These are phyloP conservation scores for Camillea tinctor DNA, from an alignment of 2,329 filamentous ascomycete species.

Conservation along the genomic window DNA sequence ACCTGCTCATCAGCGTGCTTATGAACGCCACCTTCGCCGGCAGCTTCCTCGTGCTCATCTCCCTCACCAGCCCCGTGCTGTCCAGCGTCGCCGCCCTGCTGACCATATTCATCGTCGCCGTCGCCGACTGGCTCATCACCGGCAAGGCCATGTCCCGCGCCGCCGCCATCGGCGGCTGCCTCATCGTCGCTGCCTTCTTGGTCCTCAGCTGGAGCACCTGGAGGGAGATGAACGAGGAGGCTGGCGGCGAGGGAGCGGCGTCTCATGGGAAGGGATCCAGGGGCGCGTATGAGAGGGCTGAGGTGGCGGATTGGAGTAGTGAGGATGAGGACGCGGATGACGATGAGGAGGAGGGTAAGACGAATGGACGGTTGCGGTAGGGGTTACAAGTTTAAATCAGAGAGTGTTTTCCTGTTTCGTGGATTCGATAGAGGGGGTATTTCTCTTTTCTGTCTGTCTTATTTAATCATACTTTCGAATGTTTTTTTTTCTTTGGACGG, in stretches of 20 bases:
- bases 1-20: constrained; percentile 76
- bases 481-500: too few species aligned
- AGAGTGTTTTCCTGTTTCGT: too few species aligned
- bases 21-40: constrained; percentile 93
- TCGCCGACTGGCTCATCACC: constrained; percentile 85
- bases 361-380: neutral
- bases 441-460: too few species aligned
- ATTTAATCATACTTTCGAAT: too few species aligned
- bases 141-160: constrained; percentile 72
- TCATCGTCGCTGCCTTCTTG: constrained; percentile 88
- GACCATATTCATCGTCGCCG: constrained; percentile 93
- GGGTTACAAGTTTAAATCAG: too few species aligned
- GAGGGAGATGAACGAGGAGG: constrained; percentile 85
- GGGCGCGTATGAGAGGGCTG: constrained; percentile 25
- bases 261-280: too few species aligned
- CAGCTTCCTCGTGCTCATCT: constrained; percentile 89
- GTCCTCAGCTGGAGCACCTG: constrained; percentile 90
- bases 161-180: constrained; percentile 74
- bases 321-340: constrained; percentile 48
- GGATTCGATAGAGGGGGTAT: too few species aligned
- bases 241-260: constrained; percentile 51
- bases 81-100: constrained; percentile 89
- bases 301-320: constrained; percentile 42
- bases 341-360: neutral
- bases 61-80: constrained; percentile 86